Evolutionary conservation across 805 yeast species (phyloP).

Genomic region (Wickerhamiella cacticola): DNA sequence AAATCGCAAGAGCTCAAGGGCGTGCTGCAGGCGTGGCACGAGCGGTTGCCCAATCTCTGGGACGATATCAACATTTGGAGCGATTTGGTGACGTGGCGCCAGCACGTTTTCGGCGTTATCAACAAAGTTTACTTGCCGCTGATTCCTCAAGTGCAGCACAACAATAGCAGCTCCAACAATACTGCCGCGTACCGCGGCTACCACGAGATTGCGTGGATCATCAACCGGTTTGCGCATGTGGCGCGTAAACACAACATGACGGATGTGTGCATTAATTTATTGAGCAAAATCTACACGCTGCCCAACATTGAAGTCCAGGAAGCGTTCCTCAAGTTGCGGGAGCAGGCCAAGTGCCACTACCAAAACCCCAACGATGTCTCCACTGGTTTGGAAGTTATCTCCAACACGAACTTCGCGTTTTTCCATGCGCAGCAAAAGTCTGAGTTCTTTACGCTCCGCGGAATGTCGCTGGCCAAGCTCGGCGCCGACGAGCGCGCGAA

Average conservation of each 20-base stretch:
- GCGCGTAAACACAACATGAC: constrained; percentile 95
- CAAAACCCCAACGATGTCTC: constrained; percentile 82
- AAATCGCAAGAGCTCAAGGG: constrained; percentile 91
- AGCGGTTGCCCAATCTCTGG: constrained; percentile 90
- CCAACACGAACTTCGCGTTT: constrained; percentile 89
- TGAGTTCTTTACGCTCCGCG: constrained; percentile 92
- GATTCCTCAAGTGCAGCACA: constrained; percentile 30
- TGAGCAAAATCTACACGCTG: constrained; percentile 84
- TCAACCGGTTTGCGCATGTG: constrained; percentile 94
- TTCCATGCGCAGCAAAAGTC: constrained; percentile 98
- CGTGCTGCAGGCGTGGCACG: constrained; percentile 95
- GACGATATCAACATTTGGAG: constrained; percentile 98
- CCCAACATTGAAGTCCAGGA: constrained; percentile 98
- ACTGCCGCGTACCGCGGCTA: constrained; percentile 95
- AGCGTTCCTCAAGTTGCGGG: constrained; percentile 87
- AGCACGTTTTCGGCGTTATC: constrained; percentile 93
- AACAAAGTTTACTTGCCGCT: constrained; percentile 89
- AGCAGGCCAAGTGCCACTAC: constrained; percentile 95
- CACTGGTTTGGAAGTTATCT: constrained; percentile 92
- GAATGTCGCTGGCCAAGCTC: constrained; percentile 90
- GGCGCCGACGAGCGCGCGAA: constrained; percentile 90
- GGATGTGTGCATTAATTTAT: constrained; percentile 86
- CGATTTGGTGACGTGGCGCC: constrained; percentile 96
- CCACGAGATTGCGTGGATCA: constrained; percentile 98
- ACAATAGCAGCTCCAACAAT: constrained; percentile 43